Conservation (phyloP, 257 asterid genomes). For the Cordia subcordata region DNA sequence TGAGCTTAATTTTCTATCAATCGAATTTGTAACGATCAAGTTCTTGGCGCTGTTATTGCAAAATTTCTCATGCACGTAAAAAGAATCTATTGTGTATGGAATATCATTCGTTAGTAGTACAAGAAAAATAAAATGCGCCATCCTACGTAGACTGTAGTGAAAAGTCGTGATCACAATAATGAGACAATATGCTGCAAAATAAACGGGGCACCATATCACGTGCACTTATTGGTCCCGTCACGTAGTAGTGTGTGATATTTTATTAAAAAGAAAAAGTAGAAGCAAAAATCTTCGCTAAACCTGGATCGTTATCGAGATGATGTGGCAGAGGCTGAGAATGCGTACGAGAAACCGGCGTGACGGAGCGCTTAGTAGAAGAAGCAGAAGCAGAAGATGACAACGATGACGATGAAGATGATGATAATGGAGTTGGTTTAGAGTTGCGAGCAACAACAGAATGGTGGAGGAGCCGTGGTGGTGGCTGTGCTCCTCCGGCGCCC, state of each 20-base stretch:
- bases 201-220: background rate
- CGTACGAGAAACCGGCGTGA: conserved; percentile 68
- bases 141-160: no score
- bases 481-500: background rate
- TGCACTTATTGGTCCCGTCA: background rate
- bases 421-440: background rate
- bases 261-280: conserved; percentile 24
- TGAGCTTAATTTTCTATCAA: no score
- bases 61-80: no score
- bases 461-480: conserved; percentile 22
- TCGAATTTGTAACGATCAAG: no score
- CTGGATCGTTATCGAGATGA: conserved; percentile 44
- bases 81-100: no score
- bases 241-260: no score
- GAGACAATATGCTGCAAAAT: no score
- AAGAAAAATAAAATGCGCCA: no score
- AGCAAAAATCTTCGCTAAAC: no score
- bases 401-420: conserved; percentile 12
- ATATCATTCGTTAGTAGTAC: no score
- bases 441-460: conserved; percentile 39
- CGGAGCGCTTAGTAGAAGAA: conserved; percentile 54
- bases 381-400: conserved; percentile 13
- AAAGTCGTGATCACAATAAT: no score
- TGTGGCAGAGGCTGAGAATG: conserved; percentile 42
- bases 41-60: no score